Evolutionary conservation across 1,284 basidiomycete genomes (phyloP), one percentile per base, ranked within the genome.

Genomic region (Leucoagaricus sp.): DNA sequence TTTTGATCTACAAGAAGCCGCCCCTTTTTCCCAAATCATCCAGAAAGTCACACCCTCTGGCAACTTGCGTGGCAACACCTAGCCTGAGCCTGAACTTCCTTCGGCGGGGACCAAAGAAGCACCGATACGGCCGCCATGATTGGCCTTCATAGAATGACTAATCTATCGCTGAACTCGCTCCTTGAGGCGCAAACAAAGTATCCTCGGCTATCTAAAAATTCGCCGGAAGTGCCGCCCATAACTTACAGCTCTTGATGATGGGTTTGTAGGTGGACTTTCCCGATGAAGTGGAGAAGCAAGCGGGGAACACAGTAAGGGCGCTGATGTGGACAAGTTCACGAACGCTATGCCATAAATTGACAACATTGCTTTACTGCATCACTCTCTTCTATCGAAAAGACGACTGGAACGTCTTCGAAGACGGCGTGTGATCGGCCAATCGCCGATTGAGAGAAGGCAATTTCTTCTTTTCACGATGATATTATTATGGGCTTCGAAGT

Each of bases 1-100:
- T 33, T 25, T 33, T 52, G 50, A 52, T 53, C 52, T 4, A 46
- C 52, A 38, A 23, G 51, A 53, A 53, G 51, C 42, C 29, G 19
- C 40, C 41, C 29, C 36, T 21, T 41, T 47, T 51, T 51, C 15
- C 36, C 38, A 41, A 49, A 34, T 49, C 12, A 49, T 49, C 5
- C 47, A 34, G 12, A 25, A 23, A 52, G 33, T 34, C 40, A 12
- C 25, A 28, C 25, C 19, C 28, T 38, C n/a, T 25, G 36, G 5
- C 25, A 28, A 13, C 36, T 10, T 6, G 36, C 10, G 41, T 44
- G 50, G 44, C 50, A 52, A 33, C 9, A 2, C 44, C 26, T n/a
- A 21, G 41, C 19, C 15, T 13, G 17, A 12, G 17, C 17, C n/a
- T 17, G 15, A 13, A 9, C 49, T 38, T 29, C 25, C 12, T n/a